These are phyloP conservation scores for Oryza officinalis DNA, from an alignment of 176 grass and related monocot genomes.

Conservation along the genomic window DNA sequence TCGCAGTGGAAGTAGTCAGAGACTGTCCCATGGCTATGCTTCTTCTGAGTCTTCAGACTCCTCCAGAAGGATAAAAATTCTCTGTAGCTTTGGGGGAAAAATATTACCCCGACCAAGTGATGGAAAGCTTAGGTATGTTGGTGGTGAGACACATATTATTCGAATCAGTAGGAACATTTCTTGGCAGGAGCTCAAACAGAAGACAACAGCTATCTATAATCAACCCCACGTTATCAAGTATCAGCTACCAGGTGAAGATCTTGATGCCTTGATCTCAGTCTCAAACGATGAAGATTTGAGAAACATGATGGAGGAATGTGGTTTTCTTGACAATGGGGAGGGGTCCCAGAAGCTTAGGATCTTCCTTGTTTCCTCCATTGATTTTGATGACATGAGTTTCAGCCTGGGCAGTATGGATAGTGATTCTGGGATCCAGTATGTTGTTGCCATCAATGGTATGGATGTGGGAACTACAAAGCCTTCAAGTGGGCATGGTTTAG, in stretches of 20 bases:
- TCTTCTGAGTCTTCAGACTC: constrained; percentile 75
- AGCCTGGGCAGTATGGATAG: constrained; percentile 85
- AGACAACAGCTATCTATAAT: constrained; percentile 66
- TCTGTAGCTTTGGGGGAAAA: constrained; percentile 95
- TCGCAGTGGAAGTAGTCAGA: constrained; percentile 49
- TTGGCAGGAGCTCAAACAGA: constrained; percentile 82
- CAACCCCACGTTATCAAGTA: constrained; percentile 85
- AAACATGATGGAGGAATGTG: constrained; percentile 94
- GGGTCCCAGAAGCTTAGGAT: constrained; percentile 88
- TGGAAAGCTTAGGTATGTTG: constrained; percentile 92
- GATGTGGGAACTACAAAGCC: constrained; percentile 55
- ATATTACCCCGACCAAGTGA: constrained; percentile 93
- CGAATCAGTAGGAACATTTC: constrained; percentile 72
- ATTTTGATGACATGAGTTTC: constrained; percentile 74
- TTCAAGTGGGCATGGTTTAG: constrained; percentile 59
- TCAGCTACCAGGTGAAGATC: constrained; percentile 88
- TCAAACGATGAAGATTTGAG: constrained; percentile 83
- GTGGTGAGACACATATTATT: constrained; percentile 93
- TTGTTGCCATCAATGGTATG: constrained; percentile 87
- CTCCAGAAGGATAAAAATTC: constrained; percentile 73
- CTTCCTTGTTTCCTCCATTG: constrained; percentile 75
- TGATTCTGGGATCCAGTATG: constrained; percentile 86
- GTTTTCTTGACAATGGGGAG: constrained; percentile 62
- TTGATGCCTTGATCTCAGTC: constrained; percentile 87
- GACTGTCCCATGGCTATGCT: constrained; percentile 53